These are phyloP conservation scores for Dendryphion nanum DNA, from an alignment of 2,329 filamentous ascomycete genomes.

Conservation along the genomic window DNA sequence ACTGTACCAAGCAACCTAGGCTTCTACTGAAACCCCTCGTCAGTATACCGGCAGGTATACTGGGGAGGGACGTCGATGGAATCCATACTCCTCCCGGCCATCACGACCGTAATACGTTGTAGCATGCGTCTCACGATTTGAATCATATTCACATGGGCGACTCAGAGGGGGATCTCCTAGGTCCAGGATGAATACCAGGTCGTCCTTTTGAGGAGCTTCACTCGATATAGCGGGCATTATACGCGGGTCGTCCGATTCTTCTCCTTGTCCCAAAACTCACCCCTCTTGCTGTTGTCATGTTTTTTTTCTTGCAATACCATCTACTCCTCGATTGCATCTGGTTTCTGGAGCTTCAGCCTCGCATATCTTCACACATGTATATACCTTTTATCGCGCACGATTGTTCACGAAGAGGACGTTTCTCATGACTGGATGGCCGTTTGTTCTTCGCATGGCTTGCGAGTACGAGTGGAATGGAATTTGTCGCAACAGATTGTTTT, in stretches of 20 bases:
- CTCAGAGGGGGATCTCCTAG: too few species aligned
- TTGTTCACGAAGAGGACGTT: slow-evolving; percentile 22
- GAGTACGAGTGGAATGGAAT: slow-evolving; percentile 12
- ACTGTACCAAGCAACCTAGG: not conserved
- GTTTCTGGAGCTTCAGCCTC: slow-evolving; percentile 12
- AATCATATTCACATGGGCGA: too few species aligned
- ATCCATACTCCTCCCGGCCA: not conserved
- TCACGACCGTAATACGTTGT: too few species aligned
- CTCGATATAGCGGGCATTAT: not conserved
- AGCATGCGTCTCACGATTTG: too few species aligned
- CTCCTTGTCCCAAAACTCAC: not conserved
- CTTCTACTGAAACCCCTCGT: not conserved
- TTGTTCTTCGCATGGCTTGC: slow-evolving; percentile 32
- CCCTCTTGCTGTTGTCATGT: not conserved
- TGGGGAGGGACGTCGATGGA: not conserved
- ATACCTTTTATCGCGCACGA: slow-evolving; percentile 25
- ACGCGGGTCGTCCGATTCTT: not conserved
- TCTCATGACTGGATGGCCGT: slow-evolving; percentile 34
- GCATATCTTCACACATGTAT: slow-evolving; percentile 30
- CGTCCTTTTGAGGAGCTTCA: not conserved
- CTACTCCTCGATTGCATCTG: slow-evolving; percentile 17
- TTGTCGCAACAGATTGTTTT: slow-evolving; percentile 16
- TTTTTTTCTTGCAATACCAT: not conserved
- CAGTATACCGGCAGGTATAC: not conserved
- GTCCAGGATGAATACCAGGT: not conserved